phyloP scores from a whole-genome alignment of 805 yeast species.

The Cyberlindnera euphorbiiphila region DNA sequence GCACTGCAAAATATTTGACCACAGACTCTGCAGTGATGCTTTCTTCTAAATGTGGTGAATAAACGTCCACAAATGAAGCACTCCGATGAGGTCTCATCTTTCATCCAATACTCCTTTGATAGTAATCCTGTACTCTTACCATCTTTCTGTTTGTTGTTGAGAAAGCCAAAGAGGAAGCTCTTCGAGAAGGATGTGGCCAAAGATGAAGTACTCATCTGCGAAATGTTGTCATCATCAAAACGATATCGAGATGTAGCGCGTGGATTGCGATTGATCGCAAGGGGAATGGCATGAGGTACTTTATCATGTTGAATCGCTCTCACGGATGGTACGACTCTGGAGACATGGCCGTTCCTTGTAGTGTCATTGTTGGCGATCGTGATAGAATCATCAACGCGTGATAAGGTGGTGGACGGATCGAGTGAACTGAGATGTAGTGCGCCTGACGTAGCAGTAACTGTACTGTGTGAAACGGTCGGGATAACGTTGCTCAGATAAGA shows the following conservation, averaged over 20 bases:
- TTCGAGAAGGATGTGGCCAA: slow-evolving; percentile 39
- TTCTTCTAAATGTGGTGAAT: slow-evolving; percentile 82
- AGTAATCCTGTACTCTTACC: slow-evolving; percentile 26
- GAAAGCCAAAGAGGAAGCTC: slow-evolving; percentile 39
- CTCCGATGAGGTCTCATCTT: slow-evolving; percentile 85
- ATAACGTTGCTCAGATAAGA: no score
- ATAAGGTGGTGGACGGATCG: slow-evolving; percentile 20
- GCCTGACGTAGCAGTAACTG: slow-evolving; percentile 20
- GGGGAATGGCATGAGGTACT: slow-evolving; percentile 14
- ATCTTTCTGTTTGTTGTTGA: slow-evolving; percentile 31
- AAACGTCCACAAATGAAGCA: slow-evolving; percentile 79
- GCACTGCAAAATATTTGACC: slow-evolving; percentile 90
- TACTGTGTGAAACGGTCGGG: no score
- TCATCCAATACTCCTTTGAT: slow-evolving; percentile 87
- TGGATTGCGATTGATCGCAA: slow-evolving; percentile 18
- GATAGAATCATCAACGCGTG: slow-evolving; percentile 20
- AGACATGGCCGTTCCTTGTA: no score
- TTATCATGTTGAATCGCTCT: no score
- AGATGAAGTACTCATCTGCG: slow-evolving; percentile 38
- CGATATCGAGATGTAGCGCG: slow-evolving; percentile 19
- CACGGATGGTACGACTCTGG: no score
- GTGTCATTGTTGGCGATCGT: slow-evolving; percentile 18
- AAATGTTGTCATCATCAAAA: slow-evolving; percentile 32
- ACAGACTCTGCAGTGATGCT: slow-evolving; percentile 93
- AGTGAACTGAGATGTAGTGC: slow-evolving; percentile 23